A percentile compares a stretch with the other conserved stretches of the same genome.
Conservation (phyloP, 2,329 filamentous ascomycete species). For the Pseudogymnoascus sp. region DNA sequence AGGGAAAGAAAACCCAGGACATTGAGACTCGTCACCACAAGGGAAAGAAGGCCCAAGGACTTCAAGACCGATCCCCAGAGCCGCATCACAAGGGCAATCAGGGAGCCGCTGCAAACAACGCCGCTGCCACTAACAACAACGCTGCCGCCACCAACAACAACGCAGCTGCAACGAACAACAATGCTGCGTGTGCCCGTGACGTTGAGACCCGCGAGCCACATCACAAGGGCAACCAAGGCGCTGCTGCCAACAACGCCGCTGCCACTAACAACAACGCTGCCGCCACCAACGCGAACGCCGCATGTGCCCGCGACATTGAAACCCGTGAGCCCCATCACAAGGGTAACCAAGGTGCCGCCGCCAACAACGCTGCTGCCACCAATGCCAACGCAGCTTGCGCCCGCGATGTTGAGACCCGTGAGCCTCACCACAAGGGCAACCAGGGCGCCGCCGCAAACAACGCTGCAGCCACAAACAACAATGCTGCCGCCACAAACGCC, state of each 20-base stretch:
- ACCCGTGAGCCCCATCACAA: conserved; percentile 12
- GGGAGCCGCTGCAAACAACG: neutral
- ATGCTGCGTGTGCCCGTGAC: no score
- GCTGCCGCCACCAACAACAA: neutral
- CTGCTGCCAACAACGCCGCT: neutral
- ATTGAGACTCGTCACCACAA: conserved; percentile 8
- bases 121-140: neutral
- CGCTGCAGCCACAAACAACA: no score
- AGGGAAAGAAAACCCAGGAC: conserved; percentile 12
- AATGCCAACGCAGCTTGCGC: no score
- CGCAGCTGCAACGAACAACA: no score
- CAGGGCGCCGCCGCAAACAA: neutral
- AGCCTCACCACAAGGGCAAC: neutral
- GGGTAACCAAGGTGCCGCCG: neutral
- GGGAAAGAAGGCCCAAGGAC: neutral
- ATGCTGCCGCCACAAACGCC: no score
- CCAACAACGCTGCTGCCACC: no score
- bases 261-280: neutral
- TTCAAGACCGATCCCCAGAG: neutral
- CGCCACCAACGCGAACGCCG: no score
- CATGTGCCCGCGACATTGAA: no score
- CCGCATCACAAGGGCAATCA: neutral
- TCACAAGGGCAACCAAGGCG: conserved; percentile 6
- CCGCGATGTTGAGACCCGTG: neutral
- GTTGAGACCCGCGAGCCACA: neutral